Evolutionary conservation across 129 eudicot genomes (phyloP).

Genomic region (Saussurea involucrata): DNA sequence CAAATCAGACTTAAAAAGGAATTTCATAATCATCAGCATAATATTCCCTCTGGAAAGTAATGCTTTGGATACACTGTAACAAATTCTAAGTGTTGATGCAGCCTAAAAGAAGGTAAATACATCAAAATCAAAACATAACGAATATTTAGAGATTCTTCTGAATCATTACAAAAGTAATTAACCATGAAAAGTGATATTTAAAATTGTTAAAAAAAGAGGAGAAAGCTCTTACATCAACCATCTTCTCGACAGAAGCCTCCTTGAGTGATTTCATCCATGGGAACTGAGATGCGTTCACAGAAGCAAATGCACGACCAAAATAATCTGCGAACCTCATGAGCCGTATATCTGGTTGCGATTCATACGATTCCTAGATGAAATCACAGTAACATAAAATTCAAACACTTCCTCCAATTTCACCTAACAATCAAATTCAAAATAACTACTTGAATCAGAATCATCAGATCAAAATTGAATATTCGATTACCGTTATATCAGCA

Average conservation of each 20-base stretch:
- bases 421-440: background rate
- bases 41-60: background rate
- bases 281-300: conserved; percentile 43
- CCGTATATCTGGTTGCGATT: conserved; percentile 38
- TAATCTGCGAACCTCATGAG: conserved; percentile 48
- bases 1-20: conserved; percentile 9
- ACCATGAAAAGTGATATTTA: conserved; percentile 4
- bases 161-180: conserved; percentile 1
- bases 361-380: conserved; percentile 30
- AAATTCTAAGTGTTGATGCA: background rate
- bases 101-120: background rate
- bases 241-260: conserved; percentile 42
- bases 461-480: background rate
- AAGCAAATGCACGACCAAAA: conserved; percentile 44
- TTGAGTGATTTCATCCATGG: conserved; percentile 51
- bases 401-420: background rate
- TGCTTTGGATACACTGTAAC: background rate
- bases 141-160: background rate
- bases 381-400: background rate
- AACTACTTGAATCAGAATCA: conserved; percentile 19
- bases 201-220: background rate
- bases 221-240: conserved; percentile 40
- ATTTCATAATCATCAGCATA: background rate
- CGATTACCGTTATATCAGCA: conserved; percentile 42
- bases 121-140: background rate